Percentiles rank a stretch among this genome's conserved stretches.
Conservation (phyloP, 371 early-diverging fungal species). For the Apophysomyces elegans region DNA sequence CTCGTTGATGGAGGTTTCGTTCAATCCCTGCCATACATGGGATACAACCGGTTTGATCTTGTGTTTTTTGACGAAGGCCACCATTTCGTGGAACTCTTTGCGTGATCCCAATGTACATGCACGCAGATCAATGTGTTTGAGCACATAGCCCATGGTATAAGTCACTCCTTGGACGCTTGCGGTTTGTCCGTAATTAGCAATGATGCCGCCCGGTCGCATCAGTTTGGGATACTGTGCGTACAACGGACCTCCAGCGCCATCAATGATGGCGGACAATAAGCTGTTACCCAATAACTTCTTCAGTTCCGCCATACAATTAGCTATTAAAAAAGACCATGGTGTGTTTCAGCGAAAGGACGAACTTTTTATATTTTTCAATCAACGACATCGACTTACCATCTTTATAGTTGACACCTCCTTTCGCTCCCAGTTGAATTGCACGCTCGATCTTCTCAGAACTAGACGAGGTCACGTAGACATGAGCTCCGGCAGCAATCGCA, state of each 20-base stretch:
- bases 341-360: neutral
- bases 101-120: slow-evolving; percentile 76
- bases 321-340: slow-evolving; percentile 25
- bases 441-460: slow-evolving; percentile 63
- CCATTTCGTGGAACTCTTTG: slow-evolving; percentile 64
- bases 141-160: slow-evolving; percentile 52
- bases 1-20: slow-evolving; percentile 43
- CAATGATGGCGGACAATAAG: slow-evolving; percentile 64
- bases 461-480: slow-evolving; percentile 75
- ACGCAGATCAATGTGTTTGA: slow-evolving; percentile 63
- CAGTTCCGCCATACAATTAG: slow-evolving; percentile 54
- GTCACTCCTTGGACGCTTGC: slow-evolving; percentile 47
- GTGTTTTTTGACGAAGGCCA: slow-evolving; percentile 59
- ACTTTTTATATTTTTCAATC: neutral
- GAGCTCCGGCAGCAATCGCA: slow-evolving; percentile 69
- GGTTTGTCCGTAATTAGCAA: slow-evolving; percentile 67
- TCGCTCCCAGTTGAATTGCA: slow-evolving; percentile 68
- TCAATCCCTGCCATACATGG: slow-evolving; percentile 61
- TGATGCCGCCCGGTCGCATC: slow-evolving; percentile 59
- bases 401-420: slow-evolving; percentile 74
- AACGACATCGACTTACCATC: slow-evolving; percentile 43
- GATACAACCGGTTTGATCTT: slow-evolving; percentile 68
- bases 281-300: slow-evolving; percentile 45
- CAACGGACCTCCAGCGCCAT: slow-evolving; percentile 71
- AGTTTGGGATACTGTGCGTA: slow-evolving; percentile 42